Percentiles rank a stretch among this genome's conserved stretches.
These are phyloP conservation scores for Tolypocladium pustulatum DNA, from an alignment of 2,329 filamentous ascomycete genomes.

Conservation along the genomic window DNA sequence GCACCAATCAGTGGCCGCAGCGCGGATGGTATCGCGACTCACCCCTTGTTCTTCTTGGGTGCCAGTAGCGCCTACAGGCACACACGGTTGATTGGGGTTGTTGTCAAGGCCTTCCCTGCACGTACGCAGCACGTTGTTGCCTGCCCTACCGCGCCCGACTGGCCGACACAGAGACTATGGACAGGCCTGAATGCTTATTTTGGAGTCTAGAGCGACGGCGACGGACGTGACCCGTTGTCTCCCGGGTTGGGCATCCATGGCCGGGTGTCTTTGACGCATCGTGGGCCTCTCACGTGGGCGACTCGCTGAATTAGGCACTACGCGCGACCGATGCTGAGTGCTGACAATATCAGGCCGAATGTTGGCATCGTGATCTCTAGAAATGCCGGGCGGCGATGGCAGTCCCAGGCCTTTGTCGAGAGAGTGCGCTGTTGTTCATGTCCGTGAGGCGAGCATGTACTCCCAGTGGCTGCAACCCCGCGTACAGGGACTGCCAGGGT, in stretches of 20 bases:
- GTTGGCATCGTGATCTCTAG: neutral
- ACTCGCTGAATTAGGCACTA: neutral
- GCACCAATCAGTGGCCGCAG: neutral
- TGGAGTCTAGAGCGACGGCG: neutral
- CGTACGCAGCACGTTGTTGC: neutral
- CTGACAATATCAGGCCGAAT: neutral
- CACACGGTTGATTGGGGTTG: neutral
- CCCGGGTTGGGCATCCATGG: neutral
- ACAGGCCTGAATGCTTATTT: neutral
- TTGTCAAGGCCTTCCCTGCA: neutral
- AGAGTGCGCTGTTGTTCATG: neutral
- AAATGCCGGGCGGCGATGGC: neutral
- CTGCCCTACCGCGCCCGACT: neutral
- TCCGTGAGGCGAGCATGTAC: slow-evolving; percentile 3
- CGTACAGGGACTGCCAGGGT: neutral
- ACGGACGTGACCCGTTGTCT: neutral
- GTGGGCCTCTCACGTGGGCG: neutral
- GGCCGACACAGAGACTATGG: neutral
- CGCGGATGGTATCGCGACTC: neutral
- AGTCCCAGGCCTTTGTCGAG: neutral
- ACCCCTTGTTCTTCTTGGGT: neutral
- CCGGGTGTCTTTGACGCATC: neutral
- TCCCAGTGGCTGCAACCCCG: slow-evolving; percentile 5
- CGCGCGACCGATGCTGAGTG: neutral
- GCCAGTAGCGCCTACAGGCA: neutral